Evolutionary conservation across 352 stramenopile genomes (phyloP).

Genomic region (Phytophthora ramorum): DNA sequence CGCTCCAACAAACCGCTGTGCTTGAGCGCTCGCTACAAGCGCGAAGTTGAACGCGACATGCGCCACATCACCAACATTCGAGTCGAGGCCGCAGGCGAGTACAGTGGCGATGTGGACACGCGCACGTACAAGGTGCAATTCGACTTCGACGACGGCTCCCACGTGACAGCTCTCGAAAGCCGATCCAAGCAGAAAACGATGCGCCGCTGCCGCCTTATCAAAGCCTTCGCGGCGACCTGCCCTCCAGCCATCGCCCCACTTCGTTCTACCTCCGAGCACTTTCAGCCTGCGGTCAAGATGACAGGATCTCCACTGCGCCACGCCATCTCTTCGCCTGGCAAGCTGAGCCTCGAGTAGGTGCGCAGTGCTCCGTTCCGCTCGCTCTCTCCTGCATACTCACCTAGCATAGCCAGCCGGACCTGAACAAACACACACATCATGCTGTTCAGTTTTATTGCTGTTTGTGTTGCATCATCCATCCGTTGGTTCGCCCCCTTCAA

Average conservation of each 20-base stretch:
- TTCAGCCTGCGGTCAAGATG: constrained; percentile 13
- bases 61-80: constrained; percentile 66
- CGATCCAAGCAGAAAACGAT: constrained; percentile 69
- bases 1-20: constrained; percentile 64
- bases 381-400: neutral
- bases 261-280: constrained; percentile 24
- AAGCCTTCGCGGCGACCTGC: constrained; percentile 48
- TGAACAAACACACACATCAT: constrained; percentile 22
- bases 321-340: constrained; percentile 25
- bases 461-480: constrained; percentile 36
- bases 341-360: constrained; percentile 33
- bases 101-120: constrained; percentile 74
- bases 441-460: constrained; percentile 42
- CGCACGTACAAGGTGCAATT: constrained; percentile 77
- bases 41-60: constrained; percentile 59
- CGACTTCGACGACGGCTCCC: constrained; percentile 68
- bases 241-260: constrained; percentile 20
- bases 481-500: constrained; percentile 27
- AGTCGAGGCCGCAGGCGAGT: constrained; percentile 66
- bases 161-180: constrained; percentile 59
- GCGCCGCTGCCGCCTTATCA: constrained; percentile 60
- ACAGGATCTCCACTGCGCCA: constrained; percentile 32
- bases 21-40: constrained; percentile 38
- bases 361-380: too few species aligned
- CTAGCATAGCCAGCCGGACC: neutral